These are phyloP conservation scores for Singerocomus inundabilis DNA, from an alignment of 1,284 basidiomycete species.

Conservation along the genomic window DNA sequence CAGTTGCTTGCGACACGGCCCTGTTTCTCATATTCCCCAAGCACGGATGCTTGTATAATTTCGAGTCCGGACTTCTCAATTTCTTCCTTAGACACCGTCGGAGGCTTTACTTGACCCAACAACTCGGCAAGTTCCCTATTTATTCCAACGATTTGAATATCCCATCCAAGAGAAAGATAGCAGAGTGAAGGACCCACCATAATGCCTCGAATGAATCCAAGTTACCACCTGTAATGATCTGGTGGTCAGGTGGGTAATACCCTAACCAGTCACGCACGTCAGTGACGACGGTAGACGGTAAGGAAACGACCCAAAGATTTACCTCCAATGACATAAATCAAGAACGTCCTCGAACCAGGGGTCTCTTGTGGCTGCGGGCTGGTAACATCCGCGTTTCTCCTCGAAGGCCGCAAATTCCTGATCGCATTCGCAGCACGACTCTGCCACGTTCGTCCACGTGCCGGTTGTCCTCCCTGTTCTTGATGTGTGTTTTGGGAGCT, in stretches of 20 bases:
- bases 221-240: conserved; percentile 74
- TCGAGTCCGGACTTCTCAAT: conserved; percentile 78
- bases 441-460: conserved; percentile 42
- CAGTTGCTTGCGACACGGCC: conserved; percentile 74
- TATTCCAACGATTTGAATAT: conserved; percentile 7
- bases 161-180: not conserved
- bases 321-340: conserved; percentile 83
- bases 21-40: conserved; percentile 53
- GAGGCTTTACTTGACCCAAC: conserved; percentile 74
- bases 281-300: conserved; percentile 4
- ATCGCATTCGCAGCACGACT: conserved; percentile 56
- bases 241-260: conserved; percentile 85
- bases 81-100: conserved; percentile 76
- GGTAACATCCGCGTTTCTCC: conserved; percentile 30
- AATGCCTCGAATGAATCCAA: conserved; percentile 77
- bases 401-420: conserved; percentile 50
- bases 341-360: conserved; percentile 65
- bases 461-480: conserved; percentile 19
- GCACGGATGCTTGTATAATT: conserved; percentile 57
- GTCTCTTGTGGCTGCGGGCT: conserved; percentile 31
- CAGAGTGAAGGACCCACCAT: conserved; percentile 45
- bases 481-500: conserved; percentile 14
- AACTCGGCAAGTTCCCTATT: conserved; percentile 73
- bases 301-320: conserved; percentile 14
- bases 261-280: conserved; percentile 41